Conservation (phyloP, 495 filamentous ascomycete genomes). For the Immersiella caudata region DNA sequence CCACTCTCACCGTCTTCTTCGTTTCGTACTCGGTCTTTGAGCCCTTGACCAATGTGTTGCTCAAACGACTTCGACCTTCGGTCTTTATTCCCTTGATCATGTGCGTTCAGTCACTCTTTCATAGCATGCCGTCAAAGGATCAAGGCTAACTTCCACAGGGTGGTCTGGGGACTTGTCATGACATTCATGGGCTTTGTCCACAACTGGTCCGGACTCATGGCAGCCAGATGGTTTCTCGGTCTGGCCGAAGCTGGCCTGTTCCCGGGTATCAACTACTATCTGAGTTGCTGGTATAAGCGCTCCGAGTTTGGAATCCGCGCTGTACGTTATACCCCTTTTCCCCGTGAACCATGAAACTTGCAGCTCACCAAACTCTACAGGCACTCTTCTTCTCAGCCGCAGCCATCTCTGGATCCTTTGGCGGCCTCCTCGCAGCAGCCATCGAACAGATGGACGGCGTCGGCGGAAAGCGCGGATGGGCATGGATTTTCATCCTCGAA, state of each 20-base stretch:
- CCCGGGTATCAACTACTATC: slow-evolving; percentile 81
- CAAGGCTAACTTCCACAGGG: slow-evolving; percentile 23
- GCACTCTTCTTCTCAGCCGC: slow-evolving; percentile 89
- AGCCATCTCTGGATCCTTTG: slow-evolving; percentile 77
- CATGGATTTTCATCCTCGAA: slow-evolving; percentile 79
- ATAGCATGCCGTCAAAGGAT: slow-evolving; percentile 14
- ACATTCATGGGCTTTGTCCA: slow-evolving; percentile 75
- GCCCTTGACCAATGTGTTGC: slow-evolving; percentile 82
- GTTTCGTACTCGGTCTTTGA: slow-evolving; percentile 87
- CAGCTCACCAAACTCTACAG: slow-evolving; percentile 11
- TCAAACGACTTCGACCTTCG: slow-evolving; percentile 67
- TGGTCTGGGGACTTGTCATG: slow-evolving; percentile 72
- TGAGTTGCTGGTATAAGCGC: slow-evolving; percentile 55
- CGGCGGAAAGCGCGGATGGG: slow-evolving; percentile 71
- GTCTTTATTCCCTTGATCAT: slow-evolving; percentile 68
- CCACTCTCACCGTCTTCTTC: slow-evolving; percentile 83
- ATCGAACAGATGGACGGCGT: slow-evolving; percentile 73
- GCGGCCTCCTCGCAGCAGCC: slow-evolving; percentile 74
- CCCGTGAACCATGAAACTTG: slow-evolving; percentile 25
- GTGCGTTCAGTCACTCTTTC: slow-evolving; percentile 51
- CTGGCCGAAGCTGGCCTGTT: slow-evolving; percentile 78
- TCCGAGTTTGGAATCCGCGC: slow-evolving; percentile 66
- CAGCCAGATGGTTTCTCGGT: slow-evolving; percentile 79
- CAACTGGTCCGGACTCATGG: slow-evolving; percentile 74
- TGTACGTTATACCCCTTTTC: slow-evolving; percentile 21